Percentiles rank a stretch among this genome's conserved stretches.
phyloP scores from a whole-genome alignment of 441 rosid genomes.

The Biscutella auriculata region DNA sequence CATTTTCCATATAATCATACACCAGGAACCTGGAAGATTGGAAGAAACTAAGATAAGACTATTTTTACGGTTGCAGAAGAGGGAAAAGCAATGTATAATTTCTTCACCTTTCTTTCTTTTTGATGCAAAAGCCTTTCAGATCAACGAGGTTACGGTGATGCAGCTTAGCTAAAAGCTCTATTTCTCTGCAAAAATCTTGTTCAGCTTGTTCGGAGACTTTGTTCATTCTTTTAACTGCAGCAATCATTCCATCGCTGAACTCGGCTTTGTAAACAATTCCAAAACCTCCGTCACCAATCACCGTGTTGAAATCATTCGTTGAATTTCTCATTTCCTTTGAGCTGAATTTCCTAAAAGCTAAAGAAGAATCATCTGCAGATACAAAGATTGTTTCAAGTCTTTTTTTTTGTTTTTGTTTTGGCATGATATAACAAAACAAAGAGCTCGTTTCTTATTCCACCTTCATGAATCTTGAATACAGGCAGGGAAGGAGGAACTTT shows the following conservation, averaged over 20 bases:
- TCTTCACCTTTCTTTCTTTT: slow-evolving; percentile 66
- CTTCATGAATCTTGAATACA: slow-evolving; percentile 59
- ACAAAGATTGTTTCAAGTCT: not conserved
- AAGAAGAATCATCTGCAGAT: slow-evolving; percentile 47
- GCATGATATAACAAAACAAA: not conserved
- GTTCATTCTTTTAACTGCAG: slow-evolving; percentile 75
- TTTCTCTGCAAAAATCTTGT: slow-evolving; percentile 74
- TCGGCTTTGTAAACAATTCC: slow-evolving; percentile 84
- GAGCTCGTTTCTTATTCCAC: slow-evolving; percentile 12
- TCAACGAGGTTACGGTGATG: slow-evolving; percentile 95
- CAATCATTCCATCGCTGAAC: slow-evolving; percentile 48
- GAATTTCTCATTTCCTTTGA: slow-evolving; percentile 71
- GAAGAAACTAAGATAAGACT: not conserved
- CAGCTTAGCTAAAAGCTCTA: slow-evolving; percentile 82
- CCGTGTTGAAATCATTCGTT: slow-evolving; percentile 46
- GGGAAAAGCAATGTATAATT: slow-evolving; percentile 1
- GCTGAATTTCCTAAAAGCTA: slow-evolving; percentile 61
- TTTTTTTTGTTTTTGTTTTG: not conserved
- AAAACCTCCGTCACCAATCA: slow-evolving; percentile 85
- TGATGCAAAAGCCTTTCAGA: slow-evolving; percentile 75
- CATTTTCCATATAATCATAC: slow-evolving; percentile 86
- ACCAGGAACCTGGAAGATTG: slow-evolving; percentile 59
- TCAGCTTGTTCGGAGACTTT: slow-evolving; percentile 64
- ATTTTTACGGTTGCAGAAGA: not conserved
- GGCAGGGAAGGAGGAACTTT: slow-evolving; percentile 41